Conservation (phyloP, 768 basidiomycete genomes). For the Podaxis carcinomalis region DNA sequence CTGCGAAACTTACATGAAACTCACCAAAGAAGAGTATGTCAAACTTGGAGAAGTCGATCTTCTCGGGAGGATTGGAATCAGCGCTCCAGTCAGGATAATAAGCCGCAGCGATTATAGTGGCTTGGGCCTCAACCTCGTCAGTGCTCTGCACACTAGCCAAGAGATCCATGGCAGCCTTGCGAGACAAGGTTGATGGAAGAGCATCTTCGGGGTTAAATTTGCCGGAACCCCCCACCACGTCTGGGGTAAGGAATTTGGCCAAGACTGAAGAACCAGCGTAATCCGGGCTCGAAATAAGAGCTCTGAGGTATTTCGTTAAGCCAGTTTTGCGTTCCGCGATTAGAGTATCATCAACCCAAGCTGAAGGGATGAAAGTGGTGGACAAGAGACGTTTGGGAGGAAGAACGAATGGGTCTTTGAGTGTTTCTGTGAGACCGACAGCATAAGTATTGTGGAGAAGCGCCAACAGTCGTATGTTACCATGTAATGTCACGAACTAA, state of each 20-base stretch:
- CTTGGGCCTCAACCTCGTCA: not conserved
- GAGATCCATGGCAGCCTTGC: slow-evolving; percentile 13
- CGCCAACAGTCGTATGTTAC: not conserved
- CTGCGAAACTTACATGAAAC: not conserved
- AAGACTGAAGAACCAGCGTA: slow-evolving; percentile 26
- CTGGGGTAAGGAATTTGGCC: slow-evolving; percentile 27
- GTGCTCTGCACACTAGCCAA: not conserved
- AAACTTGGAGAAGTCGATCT: slow-evolving; percentile 58
- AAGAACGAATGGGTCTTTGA: slow-evolving; percentile 22
- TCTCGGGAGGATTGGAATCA: slow-evolving; percentile 45
- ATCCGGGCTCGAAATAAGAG: slow-evolving; percentile 24
- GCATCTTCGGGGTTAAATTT: slow-evolving; percentile 30
- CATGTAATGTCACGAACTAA: slow-evolving; percentile 5
- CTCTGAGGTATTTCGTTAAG: slow-evolving; percentile 32
- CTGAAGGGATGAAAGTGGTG: slow-evolving; percentile 38
- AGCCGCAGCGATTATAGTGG: slow-evolving; percentile 32
- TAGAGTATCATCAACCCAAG: slow-evolving; percentile 41
- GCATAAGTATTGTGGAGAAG: not conserved
- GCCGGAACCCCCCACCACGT: not conserved
- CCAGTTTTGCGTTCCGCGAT: slow-evolving; percentile 42
- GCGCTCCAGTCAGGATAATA: slow-evolving; percentile 54
- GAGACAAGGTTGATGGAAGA: slow-evolving; percentile 22
- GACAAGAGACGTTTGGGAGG: slow-evolving; percentile 40
- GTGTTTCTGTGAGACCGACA: slow-evolving; percentile 10
- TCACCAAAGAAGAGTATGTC: slow-evolving; percentile 65